Percentiles rank a stretch among this genome's conserved stretches.
Conservation (phyloP, 257 asterid genomes). For the Fraxinus excelsior region DNA sequence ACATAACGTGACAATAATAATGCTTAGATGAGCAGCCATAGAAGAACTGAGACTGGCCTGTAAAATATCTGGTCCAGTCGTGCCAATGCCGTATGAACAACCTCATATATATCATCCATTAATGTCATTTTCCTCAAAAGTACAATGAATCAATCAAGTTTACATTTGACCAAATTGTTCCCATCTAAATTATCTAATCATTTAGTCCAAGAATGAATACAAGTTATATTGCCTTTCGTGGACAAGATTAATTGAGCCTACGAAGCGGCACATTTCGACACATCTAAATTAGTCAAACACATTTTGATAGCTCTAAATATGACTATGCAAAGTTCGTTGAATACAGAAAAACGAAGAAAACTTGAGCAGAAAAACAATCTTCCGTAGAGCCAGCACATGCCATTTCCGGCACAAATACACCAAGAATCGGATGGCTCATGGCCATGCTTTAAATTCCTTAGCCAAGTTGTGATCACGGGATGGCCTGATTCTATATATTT, state of each 20-base stretch:
- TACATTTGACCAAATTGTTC: neutral
- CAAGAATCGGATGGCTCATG: too few relatives aligned
- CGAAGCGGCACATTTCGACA: too few relatives aligned
- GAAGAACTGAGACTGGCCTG: conserved; percentile 33
- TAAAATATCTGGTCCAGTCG: conserved; percentile 27
- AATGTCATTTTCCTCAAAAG: neutral
- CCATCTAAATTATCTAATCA: neutral
- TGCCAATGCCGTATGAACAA: conserved; percentile 40
- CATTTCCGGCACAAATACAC: too few relatives aligned
- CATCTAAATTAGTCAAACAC: too few relatives aligned
- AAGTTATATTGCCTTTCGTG: too few relatives aligned
- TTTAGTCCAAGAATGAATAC: neutral
- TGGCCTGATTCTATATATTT: too few relatives aligned
- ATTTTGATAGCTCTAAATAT: neutral
- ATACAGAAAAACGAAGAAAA: too few relatives aligned
- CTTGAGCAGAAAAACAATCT: too few relatives aligned
- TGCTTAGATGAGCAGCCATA: neutral
- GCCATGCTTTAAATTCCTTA: too few relatives aligned
- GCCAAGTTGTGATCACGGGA: too few relatives aligned
- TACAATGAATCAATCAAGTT: neutral
- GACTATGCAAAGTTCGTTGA: neutral
- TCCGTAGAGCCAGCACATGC: too few relatives aligned
- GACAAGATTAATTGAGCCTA: too few relatives aligned
- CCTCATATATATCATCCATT: neutral
- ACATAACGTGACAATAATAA: neutral